phyloP scores from a whole-genome alignment of 2,329 filamentous ascomycete species.

The Bertia moriformis region DNA sequence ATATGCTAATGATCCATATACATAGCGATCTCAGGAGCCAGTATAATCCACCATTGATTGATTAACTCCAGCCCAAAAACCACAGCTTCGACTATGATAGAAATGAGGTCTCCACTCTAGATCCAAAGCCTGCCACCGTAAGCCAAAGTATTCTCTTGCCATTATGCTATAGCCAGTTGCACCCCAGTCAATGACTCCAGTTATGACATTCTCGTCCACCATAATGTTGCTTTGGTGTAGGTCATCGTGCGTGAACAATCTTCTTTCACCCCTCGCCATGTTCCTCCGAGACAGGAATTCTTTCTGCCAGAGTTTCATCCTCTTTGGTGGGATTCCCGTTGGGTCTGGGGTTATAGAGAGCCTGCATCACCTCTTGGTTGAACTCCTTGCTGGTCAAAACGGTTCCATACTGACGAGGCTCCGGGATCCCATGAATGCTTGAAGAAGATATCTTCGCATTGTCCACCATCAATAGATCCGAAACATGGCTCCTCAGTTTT shows the following conservation, averaged over 20 bases:
- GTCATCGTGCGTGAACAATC: not conserved
- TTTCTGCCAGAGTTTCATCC: not conserved
- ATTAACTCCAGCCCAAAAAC: conserved; percentile 1
- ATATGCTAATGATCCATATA: no score
- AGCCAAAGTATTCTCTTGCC: not conserved
- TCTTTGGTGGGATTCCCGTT: conserved; percentile 2
- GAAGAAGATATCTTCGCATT: conserved; percentile 6
- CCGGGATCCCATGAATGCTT: conserved; percentile 7
- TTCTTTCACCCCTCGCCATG: not conserved
- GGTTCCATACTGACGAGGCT: conserved; percentile 6
- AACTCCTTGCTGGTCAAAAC: conserved; percentile 6
- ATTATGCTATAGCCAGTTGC: not conserved
- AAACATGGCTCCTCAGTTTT: conserved; percentile 5
- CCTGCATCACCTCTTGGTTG: conserved; percentile 8
- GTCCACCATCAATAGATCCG: conserved; percentile 5
- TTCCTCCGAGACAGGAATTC: not conserved
- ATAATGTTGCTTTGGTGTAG: conserved; percentile 1
- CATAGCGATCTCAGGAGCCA: no score
- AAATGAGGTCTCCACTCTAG: not conserved
- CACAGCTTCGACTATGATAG: not conserved
- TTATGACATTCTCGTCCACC: not conserved
- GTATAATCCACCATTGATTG: not conserved
- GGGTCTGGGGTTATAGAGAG: conserved; percentile 7
- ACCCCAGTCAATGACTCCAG: not conserved
- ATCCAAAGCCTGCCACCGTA: not conserved